Percentiles rank a stretch among this genome's conserved stretches.
phyloP scores from a whole-genome alignment of 2,329 filamentous ascomycete genomes.

The Ilyonectria destructans region DNA sequence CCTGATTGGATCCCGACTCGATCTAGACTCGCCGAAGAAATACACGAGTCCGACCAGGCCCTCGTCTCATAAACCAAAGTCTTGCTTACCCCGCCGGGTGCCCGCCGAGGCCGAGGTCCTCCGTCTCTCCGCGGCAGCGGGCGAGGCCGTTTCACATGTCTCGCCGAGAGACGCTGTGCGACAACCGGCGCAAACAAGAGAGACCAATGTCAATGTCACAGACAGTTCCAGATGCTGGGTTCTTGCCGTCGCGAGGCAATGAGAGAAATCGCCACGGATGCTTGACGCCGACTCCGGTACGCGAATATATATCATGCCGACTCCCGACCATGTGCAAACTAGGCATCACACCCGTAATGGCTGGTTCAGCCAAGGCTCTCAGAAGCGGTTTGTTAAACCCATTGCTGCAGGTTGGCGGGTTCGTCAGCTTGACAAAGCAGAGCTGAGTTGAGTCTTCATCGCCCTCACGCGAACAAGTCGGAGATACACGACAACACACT shows the following conservation, averaged over 20 bases:
- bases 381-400: background rate
- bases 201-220: background rate
- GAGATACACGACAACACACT: slow-evolving; percentile 31
- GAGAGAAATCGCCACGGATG: background rate
- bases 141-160: slow-evolving; percentile 9
- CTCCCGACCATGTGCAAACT: background rate
- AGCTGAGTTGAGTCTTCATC: slow-evolving; percentile 18
- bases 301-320: background rate
- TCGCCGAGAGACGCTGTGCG: slow-evolving; percentile 22
- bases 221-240: background rate
- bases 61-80: slow-evolving; percentile 3
- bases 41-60: background rate
- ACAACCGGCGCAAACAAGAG: slow-evolving; percentile 16
- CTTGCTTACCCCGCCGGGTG: slow-evolving; percentile 24
- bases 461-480: slow-evolving; percentile 32
- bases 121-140: slow-evolving; percentile 4
- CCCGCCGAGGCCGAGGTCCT: slow-evolving; percentile 25
- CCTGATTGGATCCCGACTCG: background rate
- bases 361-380: background rate
- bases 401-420: slow-evolving; percentile 22
- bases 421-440: slow-evolving; percentile 44
- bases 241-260: background rate
- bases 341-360: slow-evolving; percentile 6
- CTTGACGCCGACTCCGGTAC: background rate
- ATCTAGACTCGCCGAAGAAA: background rate